phyloP scores from a whole-genome alignment of 192 early-diverging fungal genomes.

The Coemansia sp. region DNA sequence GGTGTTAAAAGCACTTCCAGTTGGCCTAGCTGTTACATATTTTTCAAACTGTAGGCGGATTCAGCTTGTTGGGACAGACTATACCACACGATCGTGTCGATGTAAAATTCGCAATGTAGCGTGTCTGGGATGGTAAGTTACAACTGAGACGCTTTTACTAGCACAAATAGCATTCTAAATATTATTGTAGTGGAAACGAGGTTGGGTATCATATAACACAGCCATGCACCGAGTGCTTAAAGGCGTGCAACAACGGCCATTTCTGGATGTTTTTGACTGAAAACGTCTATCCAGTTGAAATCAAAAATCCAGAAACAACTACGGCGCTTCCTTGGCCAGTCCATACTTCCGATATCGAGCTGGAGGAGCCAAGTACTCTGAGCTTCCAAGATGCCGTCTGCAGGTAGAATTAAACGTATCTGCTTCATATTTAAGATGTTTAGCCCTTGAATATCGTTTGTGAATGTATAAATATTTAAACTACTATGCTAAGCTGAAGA shows the following conservation, averaged over 20 bases:
- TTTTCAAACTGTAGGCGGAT: slow-evolving; percentile 41
- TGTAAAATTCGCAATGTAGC: slow-evolving; percentile 73
- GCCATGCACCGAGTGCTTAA: slow-evolving; percentile 82
- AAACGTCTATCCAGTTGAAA: slow-evolving; percentile 57
- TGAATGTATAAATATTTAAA: slow-evolving; percentile 2
- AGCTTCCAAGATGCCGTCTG: slow-evolving; percentile 36
- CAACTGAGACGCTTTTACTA: background rate
- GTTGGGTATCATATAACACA: slow-evolving; percentile 80
- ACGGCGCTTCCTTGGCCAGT: slow-evolving; percentile 18
- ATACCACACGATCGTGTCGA: slow-evolving; percentile 65
- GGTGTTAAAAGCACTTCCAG: background rate
- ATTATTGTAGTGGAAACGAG: slow-evolving; percentile 59
- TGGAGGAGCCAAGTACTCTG: slow-evolving; percentile 28
- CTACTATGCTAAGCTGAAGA: background rate
- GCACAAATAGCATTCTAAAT: background rate
- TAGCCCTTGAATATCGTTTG: background rate
- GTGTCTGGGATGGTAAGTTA: slow-evolving; percentile 62
- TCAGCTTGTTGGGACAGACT: slow-evolving; percentile 66
- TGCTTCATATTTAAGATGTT: background rate
- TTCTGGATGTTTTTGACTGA: slow-evolving; percentile 96
- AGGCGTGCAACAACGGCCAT: slow-evolving; percentile 93
- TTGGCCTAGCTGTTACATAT: background rate
- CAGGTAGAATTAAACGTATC: slow-evolving; percentile 21
- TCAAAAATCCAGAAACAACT: slow-evolving; percentile 17
- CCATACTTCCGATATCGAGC: slow-evolving; percentile 22